Evolutionary conservation across 441 rosid species (phyloP), one percentile per base, ranked within the genome.

Genomic region (Dalechampia spathulata): DNA sequence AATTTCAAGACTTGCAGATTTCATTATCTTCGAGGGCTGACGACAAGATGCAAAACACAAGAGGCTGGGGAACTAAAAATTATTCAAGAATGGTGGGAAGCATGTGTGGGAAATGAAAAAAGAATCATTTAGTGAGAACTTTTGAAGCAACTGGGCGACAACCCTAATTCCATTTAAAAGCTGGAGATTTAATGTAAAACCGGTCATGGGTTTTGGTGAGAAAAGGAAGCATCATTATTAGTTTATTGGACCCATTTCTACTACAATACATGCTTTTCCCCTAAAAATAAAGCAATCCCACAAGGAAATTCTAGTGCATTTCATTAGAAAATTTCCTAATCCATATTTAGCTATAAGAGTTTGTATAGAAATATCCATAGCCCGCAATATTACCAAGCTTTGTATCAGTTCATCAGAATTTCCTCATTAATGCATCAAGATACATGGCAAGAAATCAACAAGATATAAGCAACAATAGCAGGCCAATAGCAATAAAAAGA

Each of bases 121-220:
- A 55, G 69, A 54, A 66, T 69, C 53, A 60, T 66, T 69, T 44
- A 30, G 44, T 66, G 25, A 61, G 44, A 58, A 63, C 73, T 64
- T 72, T 69, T 61, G 53, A 48, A 51, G 64, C 71, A 63, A 62
- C 59, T 60, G 71, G 57, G 49, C 43, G 65, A 65, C 79, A 62
- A 64, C 71, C 73, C 66, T 67, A 62, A 60, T n/a, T 51, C 44
- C 43, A 34, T 43, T 47, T 40, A 23, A 56, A 39, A 51, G 34
- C 15, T 5, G 19, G 48, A 17, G 23, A n/a, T n/a, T n/a, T n/a
- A n/a, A 55, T 45, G 62, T 46, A 51, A 43, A 60, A 43, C 16
- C 2, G 17, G 71, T 9, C 38, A 34, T 6, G 38, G 46, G 45
- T 56, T 63, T 36, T 67, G 60, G 37, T 22, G n/a, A 16, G 7